Percentiles rank a stretch among this genome's conserved stretches.
phyloP scores from a whole-genome alignment of 768 basidiomycete genomes.

The Chalciporus sphaerocephalus region DNA sequence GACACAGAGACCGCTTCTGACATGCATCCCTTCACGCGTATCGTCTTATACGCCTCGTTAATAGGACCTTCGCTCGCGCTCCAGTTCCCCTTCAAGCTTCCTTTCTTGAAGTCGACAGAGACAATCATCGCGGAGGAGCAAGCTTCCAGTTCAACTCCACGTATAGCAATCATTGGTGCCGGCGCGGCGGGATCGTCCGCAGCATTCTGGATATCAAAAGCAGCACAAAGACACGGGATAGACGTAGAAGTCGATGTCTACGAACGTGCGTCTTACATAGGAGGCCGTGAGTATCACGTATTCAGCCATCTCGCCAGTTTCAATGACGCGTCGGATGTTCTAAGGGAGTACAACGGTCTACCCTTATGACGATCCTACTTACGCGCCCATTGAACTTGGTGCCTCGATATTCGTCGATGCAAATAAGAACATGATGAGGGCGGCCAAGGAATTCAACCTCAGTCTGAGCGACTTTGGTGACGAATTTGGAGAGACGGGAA shows the following conservation, averaged over 20 bases:
- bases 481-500: constrained; percentile 47
- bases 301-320: background rate
- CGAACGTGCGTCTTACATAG: constrained; percentile 71
- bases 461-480: constrained; percentile 48
- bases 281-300: constrained; percentile 65
- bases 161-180: constrained; percentile 86
- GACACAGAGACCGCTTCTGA: background rate
- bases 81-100: constrained; percentile 52
- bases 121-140: constrained; percentile 18
- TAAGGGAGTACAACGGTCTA: constrained; percentile 75
- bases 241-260: constrained; percentile 81
- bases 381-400: constrained; percentile 74
- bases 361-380: constrained; percentile 57
- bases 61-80: constrained; percentile 28
- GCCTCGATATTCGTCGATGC: constrained; percentile 81
- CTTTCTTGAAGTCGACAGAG: constrained; percentile 45
- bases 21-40: constrained; percentile 17
- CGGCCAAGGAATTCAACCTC: constrained; percentile 76
- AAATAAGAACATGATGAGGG: constrained; percentile 71
- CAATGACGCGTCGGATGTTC: constrained; percentile 3
- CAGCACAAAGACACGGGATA: constrained; percentile 63
- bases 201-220: constrained; percentile 79
- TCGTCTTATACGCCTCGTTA: constrained; percentile 21
- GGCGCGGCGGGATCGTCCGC: constrained; percentile 85
- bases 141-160: constrained; percentile 32